A percentile compares a stretch with the other conserved stretches of the same genome.
Conservation (phyloP, 2,329 filamentous ascomycete species). For the Fusarium fracticaudum region DNA sequence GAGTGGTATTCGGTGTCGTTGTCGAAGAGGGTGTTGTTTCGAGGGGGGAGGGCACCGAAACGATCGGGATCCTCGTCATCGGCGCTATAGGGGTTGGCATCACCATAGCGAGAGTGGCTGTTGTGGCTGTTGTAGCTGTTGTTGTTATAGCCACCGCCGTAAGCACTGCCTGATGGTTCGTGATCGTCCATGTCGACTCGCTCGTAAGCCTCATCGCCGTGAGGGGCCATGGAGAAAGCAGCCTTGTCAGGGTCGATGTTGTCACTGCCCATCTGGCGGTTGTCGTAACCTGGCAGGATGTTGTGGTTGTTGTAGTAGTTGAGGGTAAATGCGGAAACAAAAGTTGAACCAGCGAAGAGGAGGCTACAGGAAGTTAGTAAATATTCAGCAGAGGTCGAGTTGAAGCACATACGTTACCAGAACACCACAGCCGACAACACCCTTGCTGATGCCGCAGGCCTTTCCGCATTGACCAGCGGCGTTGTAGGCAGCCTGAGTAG, state of each 20-base stretch:
- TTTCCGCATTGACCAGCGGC: constrained; percentile 62
- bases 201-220: constrained; percentile 73
- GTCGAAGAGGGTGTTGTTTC: constrained; percentile 58
- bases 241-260: constrained; percentile 76
- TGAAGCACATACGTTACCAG: constrained; percentile 65
- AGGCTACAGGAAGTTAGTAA: constrained; percentile 53
- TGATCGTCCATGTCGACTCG: constrained; percentile 68
- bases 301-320: constrained; percentile 71
- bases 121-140: constrained; percentile 44
- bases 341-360: constrained; percentile 62
- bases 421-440: constrained; percentile 69
- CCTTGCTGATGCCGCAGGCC: constrained; percentile 70
- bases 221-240: constrained; percentile 73
- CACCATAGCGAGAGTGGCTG: constrained; percentile 48
- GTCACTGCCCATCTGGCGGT: constrained; percentile 53
- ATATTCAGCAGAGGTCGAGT: background rate
- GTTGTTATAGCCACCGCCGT: constrained; percentile 45
- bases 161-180: constrained; percentile 44
- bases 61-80: constrained; percentile 53
- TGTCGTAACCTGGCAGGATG: constrained; percentile 69
- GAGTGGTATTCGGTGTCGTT: constrained; percentile 60
- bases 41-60: constrained; percentile 51
- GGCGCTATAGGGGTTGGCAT: constrained; percentile 51
- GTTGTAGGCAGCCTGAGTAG: constrained; percentile 73
- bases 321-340: constrained; percentile 68